These are phyloP conservation scores for Penicillium sp. DNA, from an alignment of 2,329 filamentous ascomycete species.

Conservation along the genomic window DNA sequence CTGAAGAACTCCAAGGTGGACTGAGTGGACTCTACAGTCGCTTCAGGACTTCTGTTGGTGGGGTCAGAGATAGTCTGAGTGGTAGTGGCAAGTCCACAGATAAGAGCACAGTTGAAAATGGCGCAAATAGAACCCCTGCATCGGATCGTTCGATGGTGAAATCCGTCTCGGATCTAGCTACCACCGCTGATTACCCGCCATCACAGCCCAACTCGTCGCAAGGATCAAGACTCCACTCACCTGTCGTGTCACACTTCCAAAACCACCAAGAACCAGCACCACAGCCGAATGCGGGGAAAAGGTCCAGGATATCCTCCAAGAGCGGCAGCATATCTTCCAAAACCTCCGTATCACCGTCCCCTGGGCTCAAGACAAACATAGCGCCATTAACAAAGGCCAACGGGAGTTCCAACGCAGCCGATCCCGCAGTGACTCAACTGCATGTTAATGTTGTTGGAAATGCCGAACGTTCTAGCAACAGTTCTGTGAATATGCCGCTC, in stretches of 20 bases:
- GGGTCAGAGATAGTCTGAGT: conserved; percentile 56
- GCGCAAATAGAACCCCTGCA: conserved; percentile 28
- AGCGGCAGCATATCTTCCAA: conserved; percentile 46
- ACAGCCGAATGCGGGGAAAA: conserved; percentile 28
- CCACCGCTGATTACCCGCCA: conserved; percentile 24
- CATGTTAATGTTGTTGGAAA: conserved; percentile 41
- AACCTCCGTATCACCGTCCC: conserved; percentile 39
- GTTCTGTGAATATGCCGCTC: conserved; percentile 33
- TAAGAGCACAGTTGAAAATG: conserved; percentile 26
- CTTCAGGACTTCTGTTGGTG: conserved; percentile 79
- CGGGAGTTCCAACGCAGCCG: conserved; percentile 40
- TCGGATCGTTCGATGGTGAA: conserved; percentile 30
- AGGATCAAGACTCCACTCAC: conserved; percentile 41
- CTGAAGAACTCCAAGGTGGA: conserved; percentile 78
- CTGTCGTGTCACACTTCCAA: conserved; percentile 33
- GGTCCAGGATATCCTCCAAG: conserved; percentile 44
- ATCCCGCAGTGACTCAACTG: conserved; percentile 48
- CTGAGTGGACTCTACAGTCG: conserved; percentile 87
- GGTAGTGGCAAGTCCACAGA: conserved; percentile 35
- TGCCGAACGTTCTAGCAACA: conserved; percentile 29
- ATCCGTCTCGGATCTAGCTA: conserved; percentile 25
- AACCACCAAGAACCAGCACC: conserved; percentile 29
- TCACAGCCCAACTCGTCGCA: conserved; percentile 35
- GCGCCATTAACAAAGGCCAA: conserved; percentile 38
- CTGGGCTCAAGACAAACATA: conserved; percentile 40